A percentile compares a stretch with the other conserved stretches of the same genome.
Evolutionary conservation across 2,329 filamentous ascomycete genomes (phyloP).

Genomic region (Zasmidium citrigriseum): DNA sequence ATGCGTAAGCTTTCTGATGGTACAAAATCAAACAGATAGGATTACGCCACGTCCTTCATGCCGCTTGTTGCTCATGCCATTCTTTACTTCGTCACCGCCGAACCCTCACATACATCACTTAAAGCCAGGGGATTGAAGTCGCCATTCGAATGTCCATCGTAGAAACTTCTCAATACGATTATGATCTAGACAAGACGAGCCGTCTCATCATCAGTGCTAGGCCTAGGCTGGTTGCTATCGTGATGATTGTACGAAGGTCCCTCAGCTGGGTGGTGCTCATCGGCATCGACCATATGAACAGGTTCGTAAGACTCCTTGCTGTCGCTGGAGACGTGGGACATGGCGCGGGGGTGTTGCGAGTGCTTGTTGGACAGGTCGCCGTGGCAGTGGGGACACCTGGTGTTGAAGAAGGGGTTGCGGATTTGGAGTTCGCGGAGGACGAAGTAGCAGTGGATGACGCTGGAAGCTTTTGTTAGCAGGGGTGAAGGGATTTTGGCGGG

Average conservation of each 20-base stretch:
- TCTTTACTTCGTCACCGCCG: no score
- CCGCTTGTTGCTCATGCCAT: no score
- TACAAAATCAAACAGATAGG: no score
- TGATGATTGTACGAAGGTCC: slow-evolving; percentile 2
- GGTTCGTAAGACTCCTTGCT: slow-evolving; percentile 9
- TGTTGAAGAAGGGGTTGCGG: neutral
- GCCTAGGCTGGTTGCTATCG: slow-evolving; percentile 4
- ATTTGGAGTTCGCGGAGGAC: slow-evolving; percentile 17
- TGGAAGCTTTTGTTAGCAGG: neutral
- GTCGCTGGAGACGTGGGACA: neutral
- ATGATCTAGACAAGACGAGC: slow-evolving; percentile 15
- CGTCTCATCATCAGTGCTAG: slow-evolving; percentile 21
- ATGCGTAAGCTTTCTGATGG: no score
- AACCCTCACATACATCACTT: no score
- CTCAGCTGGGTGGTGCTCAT: neutral
- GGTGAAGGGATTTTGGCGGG: neutral
- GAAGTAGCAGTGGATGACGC: slow-evolving; percentile 21
- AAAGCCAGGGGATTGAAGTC: no score
- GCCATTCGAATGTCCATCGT: neutral
- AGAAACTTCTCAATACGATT: neutral
- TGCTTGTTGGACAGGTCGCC: neutral
- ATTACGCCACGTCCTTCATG: no score
- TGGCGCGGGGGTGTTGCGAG: neutral
- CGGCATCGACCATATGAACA: neutral
- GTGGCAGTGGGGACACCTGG: slow-evolving; percentile 23